A percentile compares a stretch with the other conserved stretches of the same genome.
phyloP scores from a whole-genome alignment of 2,329 filamentous ascomycete species.

The Neonectria neomacrospora region DNA sequence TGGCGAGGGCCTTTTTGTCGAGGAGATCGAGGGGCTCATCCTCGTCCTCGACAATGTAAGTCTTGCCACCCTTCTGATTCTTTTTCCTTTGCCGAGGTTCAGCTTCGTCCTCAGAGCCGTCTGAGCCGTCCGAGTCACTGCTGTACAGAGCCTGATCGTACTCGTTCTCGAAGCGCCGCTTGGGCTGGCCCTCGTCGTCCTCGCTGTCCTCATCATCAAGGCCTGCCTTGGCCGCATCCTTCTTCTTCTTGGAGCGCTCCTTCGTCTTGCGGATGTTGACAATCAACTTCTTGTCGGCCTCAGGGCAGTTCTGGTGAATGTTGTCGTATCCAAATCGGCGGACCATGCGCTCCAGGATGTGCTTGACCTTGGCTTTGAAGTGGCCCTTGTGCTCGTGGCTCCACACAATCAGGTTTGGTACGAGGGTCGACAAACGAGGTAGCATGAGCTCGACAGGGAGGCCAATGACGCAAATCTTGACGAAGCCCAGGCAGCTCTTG shows the following conservation, averaged over 20 bases:
- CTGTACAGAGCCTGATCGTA: conserved; percentile 97
- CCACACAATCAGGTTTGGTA: conserved; percentile 95
- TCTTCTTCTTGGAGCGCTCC: conserved; percentile 90
- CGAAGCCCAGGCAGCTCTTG: conserved; percentile 91
- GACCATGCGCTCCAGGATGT: conserved; percentile 94
- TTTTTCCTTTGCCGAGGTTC: conserved; percentile 58
- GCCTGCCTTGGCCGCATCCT: conserved; percentile 72
- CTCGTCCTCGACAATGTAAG: conserved; percentile 94
- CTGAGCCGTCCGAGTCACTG: conserved; percentile 70
- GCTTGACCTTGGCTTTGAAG: conserved; percentile 97
- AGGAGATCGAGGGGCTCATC: conserved; percentile 95
- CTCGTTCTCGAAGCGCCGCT: conserved; percentile 84
- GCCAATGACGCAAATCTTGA: conserved; percentile 93
- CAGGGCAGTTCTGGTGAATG: conserved; percentile 83
- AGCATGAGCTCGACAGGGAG: conserved; percentile 83
- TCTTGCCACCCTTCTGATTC: conserved; percentile 70
- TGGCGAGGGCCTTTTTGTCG: conserved; percentile 87
- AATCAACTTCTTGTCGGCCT: conserved; percentile 88
- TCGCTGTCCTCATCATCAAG: conserved; percentile 67
- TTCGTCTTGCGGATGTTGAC: conserved; percentile 95
- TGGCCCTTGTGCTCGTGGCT: conserved; percentile 98
- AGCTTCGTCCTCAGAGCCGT: conserved; percentile 68
- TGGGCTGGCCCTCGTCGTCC: conserved; percentile 57
- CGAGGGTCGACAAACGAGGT: conserved; percentile 78
- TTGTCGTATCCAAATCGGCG: conserved; percentile 86